Conservation (phyloP, 768 basidiomycete genomes). For the Glaciozyma martinii region DNA sequence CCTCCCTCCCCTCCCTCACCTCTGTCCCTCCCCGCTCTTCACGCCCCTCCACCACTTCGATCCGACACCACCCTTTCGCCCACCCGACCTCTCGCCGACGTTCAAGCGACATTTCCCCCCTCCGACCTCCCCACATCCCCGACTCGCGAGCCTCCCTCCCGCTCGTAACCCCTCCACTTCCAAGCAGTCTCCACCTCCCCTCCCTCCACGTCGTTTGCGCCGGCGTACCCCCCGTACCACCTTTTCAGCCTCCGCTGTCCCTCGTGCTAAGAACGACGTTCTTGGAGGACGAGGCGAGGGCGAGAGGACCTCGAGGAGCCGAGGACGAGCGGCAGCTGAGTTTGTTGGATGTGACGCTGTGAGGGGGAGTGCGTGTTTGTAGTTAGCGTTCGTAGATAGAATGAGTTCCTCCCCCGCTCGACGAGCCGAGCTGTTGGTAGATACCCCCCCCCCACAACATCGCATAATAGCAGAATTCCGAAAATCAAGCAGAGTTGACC, state of each 20-base stretch:
- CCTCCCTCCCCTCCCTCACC: not conserved
- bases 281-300: not conserved
- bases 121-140: not conserved
- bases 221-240: not conserved
- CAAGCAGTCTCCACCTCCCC: no score
- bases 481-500: no score
- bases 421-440: no score
- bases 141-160: not conserved
- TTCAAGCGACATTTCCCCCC: no score
- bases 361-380: not conserved
- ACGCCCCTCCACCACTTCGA: not conserved
- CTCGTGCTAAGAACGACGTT: not conserved
- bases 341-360: slow-evolving; percentile 1
- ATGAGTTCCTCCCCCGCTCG: not conserved
- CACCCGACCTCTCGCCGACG: not conserved
- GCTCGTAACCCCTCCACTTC: no score
- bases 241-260: not conserved
- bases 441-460: no score
- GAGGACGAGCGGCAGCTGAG: slow-evolving; percentile 26
- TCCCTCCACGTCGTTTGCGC: no score
- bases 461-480: no score
- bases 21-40: not conserved
- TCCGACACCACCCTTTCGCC: not conserved
- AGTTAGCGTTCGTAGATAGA: not conserved
- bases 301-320: not conserved